Evolutionary conservation across 306 rosid genomes (phyloP), one percentile per base, ranked within the genome.

Genomic region (Ziziphus jujuba): DNA sequence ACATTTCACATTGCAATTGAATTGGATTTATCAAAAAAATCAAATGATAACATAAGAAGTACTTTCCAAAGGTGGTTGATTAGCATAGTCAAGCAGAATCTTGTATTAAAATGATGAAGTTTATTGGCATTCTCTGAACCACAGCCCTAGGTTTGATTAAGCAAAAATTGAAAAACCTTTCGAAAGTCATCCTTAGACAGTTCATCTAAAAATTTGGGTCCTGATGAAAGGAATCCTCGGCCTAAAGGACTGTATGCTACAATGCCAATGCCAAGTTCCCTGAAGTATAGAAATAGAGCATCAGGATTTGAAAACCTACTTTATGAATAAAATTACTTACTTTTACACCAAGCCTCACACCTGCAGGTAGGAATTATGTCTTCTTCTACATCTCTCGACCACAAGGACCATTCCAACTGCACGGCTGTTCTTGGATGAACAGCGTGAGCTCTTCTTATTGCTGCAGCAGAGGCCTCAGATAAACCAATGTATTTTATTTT

Each of bases 361-460:
- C 87, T 79, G 73, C 92, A 87, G 60, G 89, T 79, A 33, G 92
- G 87, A 72, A 84, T 50, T 2, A 82, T 49, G 2, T 87, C 85
- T 59, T 84, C 73, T 62, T 87, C 85, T 0, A 58, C 87, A 70
- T 84, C 92, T 77, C 89, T 77, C 0, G 82, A 12, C 89, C 89
- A 87, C 22, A 87, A 33, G 4, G 89, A 87, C 84, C 92, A 84
- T 54, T 84, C 92, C 57, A 87, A 24, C 61, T 87, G 87, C 73
- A 84, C 85, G 9, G 89, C 89, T 50, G 92, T 66, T 23, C 81
- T 77, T 1, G 92, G 92, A 77, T 81, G 92, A 75, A 87, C 84
- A 15, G 83, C 93, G 51, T 87, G 93, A 20, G 93, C 90, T 78
- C 90, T 82, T 82, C 90, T 87, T 58, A 87, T 87, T 28, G 93